These are phyloP conservation scores for Saccharomyces pastorianus DNA, from an alignment of 1,139 yeast genomes.

Conservation along the genomic window DNA sequence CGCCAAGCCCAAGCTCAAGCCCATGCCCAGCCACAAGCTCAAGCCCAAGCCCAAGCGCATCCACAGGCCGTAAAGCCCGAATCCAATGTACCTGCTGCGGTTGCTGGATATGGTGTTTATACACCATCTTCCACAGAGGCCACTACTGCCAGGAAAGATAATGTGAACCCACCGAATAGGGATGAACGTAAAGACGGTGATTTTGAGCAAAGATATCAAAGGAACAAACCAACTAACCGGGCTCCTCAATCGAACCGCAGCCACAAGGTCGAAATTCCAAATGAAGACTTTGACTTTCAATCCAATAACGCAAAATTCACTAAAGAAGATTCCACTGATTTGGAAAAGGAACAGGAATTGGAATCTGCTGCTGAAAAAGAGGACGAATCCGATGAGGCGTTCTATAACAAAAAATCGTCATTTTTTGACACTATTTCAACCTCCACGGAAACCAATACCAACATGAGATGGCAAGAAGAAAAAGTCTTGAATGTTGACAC, in stretches of 20 bases:
- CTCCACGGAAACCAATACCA: constrained; percentile 35
- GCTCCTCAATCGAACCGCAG: constrained; percentile 5
- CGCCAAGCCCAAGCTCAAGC: too few relatives aligned
- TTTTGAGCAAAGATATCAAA: constrained; percentile 3
- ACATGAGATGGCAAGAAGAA: constrained; percentile 57
- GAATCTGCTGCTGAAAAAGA: constrained; percentile 8
- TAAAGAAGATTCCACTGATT: constrained; percentile 27
- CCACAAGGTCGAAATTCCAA: constrained; percentile 31
- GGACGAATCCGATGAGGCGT: constrained; percentile 24
- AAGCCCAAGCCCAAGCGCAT: not conserved
- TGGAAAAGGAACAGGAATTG: constrained; percentile 7
- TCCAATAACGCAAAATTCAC: constrained; percentile 55
- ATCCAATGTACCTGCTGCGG: constrained; percentile 28
- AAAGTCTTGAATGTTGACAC: constrained; percentile 51
- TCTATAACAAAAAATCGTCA: constrained; percentile 63
- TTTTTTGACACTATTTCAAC: constrained; percentile 77
- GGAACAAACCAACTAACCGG: not conserved
- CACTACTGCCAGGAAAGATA: not conserved
- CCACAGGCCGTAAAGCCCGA: constrained; percentile 5
- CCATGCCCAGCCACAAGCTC: too few relatives aligned
- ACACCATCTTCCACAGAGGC: constrained; percentile 19
- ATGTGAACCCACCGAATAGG: not conserved
- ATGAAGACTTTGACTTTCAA: constrained; percentile 56
- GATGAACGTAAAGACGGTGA: constrained; percentile 1
- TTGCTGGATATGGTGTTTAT: constrained; percentile 32